Evolutionary conservation across 768 basidiomycete species (phyloP), one percentile per base, ranked within the genome.

Genomic region (Coprinopsis sp.): DNA sequence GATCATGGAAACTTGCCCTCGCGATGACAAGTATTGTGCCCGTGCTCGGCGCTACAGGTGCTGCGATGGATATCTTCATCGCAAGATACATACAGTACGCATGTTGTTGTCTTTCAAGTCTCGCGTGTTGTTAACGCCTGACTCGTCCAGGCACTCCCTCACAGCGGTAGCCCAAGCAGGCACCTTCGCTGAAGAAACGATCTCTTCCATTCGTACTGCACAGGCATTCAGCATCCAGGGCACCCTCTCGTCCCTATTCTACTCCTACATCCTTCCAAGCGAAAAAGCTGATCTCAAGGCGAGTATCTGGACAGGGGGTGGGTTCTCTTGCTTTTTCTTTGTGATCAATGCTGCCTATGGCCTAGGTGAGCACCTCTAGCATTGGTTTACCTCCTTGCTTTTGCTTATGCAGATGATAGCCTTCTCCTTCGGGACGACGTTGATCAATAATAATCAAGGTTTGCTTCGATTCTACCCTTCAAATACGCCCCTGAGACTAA

Each of bases 121-220:
- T 12, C 19, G 7, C 25, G 27, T 13, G 18, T 2, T 16, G n/a
- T 6, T 39, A 16, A 37, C 25, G 38, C 10, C n/a, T 31, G 14
- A 10, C 1, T 24, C 12, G 81, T 80, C 50, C 36, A 71, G 14
- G 76, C 84, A 21, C 73, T 88, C 37, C 73, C 81, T 38, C 68
- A 80, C 30, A 71, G 34, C n/a, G n/a, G n/a, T 89, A 10, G 87
- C 85, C 3, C 74, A 78, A 1, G 80, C 79, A n/a, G 89, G 89
- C 16, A 79, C 75, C 3, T 60, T 92, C 8, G 89, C 90, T 0
- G 91, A 93, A 62, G 91, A 93, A 63, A 86, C 87, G 57, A 85
- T 93, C 49, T 82, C 86, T 1, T 82, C 83, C 28, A 69, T 93
- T 43, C 79, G 91, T 10, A 90, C 87, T 0, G 78, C 87, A 1